Conservation (phyloP, 192 early-diverging fungal genomes). For the Spizellomyces punctatus region DNA sequence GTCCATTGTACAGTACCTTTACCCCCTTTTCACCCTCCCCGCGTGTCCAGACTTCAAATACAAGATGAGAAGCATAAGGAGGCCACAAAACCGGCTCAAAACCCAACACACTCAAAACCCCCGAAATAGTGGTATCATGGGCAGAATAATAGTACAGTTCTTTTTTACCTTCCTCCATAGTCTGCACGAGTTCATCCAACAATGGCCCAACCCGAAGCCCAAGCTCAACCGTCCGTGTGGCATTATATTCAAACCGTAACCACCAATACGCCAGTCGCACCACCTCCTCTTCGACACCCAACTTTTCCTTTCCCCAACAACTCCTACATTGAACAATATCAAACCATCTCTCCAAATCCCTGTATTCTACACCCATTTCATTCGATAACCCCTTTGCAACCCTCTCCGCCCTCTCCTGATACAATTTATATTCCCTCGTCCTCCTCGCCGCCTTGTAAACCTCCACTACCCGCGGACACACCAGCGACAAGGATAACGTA, state of each 20-base stretch:
- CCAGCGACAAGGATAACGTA: not conserved
- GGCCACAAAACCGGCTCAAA: not conserved
- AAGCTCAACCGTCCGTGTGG: not conserved
- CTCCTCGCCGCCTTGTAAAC: not conserved
- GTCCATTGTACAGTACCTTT: constrained; percentile 13
- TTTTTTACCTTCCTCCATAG: not conserved
- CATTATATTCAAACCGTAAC: constrained; percentile 4
- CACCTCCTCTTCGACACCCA: not conserved
- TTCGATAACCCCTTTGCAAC: not conserved
- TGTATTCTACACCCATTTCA: not conserved
- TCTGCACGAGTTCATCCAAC: not conserved
- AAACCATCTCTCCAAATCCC: constrained; percentile 1
- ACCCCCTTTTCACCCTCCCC: not conserved
- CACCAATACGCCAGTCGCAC: not conserved
- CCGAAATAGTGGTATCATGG: constrained; percentile 15
- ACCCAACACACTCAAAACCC: not conserved
- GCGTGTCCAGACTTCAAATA: constrained; percentile 7
- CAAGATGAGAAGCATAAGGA: constrained; percentile 7
- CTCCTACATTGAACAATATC: constrained; percentile 8
- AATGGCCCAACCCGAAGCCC: constrained; percentile 9
- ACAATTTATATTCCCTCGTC: not conserved
- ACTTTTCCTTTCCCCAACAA: not conserved
- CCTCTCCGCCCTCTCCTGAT: not conserved
- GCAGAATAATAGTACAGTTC: constrained; percentile 14
- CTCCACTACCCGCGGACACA: constrained; percentile 7